phyloP scores from a whole-genome alignment of 1,139 yeast genomes.

The Arxiozyma slooffiae region DNA sequence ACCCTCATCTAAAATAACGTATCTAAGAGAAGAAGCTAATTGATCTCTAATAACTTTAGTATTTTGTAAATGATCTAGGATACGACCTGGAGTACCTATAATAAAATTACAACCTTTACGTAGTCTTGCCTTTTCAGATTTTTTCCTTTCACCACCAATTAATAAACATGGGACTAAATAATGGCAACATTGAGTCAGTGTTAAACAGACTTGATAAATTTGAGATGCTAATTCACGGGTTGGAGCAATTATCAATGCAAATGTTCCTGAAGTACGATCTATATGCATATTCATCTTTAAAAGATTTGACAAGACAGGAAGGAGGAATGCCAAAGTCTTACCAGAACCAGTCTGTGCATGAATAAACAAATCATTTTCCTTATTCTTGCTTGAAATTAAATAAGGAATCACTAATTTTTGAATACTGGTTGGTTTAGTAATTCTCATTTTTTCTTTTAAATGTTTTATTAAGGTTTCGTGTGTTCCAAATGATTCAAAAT shows the following conservation, averaged over 20 bases:
- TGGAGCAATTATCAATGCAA: constrained; percentile 81
- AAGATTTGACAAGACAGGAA: constrained; percentile 55
- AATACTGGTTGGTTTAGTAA: constrained; percentile 71
- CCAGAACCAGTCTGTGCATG: constrained; percentile 97
- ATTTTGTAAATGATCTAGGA: constrained; percentile 86
- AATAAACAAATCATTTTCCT: constrained; percentile 60
- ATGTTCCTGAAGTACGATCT: constrained; percentile 70
- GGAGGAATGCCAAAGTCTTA: constrained; percentile 73
- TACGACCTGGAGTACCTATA: constrained; percentile 87
- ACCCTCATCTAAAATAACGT: constrained; percentile 89
- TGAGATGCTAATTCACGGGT: constrained; percentile 94
- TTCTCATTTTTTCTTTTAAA: constrained; percentile 47
- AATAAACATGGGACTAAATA: constrained; percentile 85
- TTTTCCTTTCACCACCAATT: constrained; percentile 91
- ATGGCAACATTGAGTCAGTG: constrained; percentile 62
- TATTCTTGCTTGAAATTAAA: constrained; percentile 31
- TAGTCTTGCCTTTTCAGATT: constrained; percentile 80
- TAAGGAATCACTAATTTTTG: constrained; percentile 78
- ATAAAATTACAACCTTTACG: constrained; percentile 83
- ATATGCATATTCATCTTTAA: constrained; percentile 38
- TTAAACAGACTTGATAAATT: constrained; percentile 71
- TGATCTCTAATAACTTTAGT: constrained; percentile 64
- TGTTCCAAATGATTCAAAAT: constrained; percentile 66
- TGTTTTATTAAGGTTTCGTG: constrained; percentile 44
- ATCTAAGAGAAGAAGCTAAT: constrained; percentile 63